phyloP scores from a whole-genome alignment of 2,329 filamentous ascomycete genomes.

The Moelleriella libera region DNA sequence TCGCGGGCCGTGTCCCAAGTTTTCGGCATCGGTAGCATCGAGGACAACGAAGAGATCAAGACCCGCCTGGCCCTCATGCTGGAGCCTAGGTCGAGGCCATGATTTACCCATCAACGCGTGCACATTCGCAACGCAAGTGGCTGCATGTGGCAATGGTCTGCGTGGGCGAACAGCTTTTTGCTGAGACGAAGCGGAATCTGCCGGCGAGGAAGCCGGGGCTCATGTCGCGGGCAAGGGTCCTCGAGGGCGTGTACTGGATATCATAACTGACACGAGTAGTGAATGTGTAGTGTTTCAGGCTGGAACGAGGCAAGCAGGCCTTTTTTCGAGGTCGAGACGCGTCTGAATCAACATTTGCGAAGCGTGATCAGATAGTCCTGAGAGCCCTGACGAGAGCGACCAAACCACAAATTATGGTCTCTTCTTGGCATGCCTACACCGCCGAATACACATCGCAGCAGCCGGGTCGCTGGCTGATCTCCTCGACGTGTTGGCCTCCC shows the following conservation, averaged over 20 bases:
- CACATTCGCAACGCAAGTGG: constrained; percentile 23
- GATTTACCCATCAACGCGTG: constrained; percentile 35
- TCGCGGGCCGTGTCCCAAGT: constrained; percentile 44
- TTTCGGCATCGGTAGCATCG: constrained; percentile 34
- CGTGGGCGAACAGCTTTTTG: constrained; percentile 28
- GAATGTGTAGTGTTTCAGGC: not conserved
- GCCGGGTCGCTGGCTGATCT: too few species aligned
- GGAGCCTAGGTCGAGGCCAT: constrained; percentile 23
- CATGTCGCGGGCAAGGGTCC: constrained; percentile 20
- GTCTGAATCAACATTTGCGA: too few species aligned
- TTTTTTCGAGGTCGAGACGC: too few species aligned
- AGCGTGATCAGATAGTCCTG: too few species aligned
- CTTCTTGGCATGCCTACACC: too few species aligned
- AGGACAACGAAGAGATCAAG: constrained; percentile 19
- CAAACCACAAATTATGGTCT: too few species aligned
- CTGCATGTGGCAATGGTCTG: constrained; percentile 32
- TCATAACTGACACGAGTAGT: not conserved
- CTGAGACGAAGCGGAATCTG: constrained; percentile 47
- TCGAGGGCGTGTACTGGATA: constrained; percentile 5
- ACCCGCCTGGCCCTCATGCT: constrained; percentile 22
- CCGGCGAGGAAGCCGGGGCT: constrained; percentile 71
- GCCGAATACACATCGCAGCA: too few species aligned
- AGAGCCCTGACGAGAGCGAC: too few species aligned
- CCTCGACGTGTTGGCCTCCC: too few species aligned
- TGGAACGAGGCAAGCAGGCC: too few species aligned